A percentile compares a stretch with the other conserved stretches of the same genome.
Conservation (phyloP, 345 rosid genomes). For the Firmiana major region DNA sequence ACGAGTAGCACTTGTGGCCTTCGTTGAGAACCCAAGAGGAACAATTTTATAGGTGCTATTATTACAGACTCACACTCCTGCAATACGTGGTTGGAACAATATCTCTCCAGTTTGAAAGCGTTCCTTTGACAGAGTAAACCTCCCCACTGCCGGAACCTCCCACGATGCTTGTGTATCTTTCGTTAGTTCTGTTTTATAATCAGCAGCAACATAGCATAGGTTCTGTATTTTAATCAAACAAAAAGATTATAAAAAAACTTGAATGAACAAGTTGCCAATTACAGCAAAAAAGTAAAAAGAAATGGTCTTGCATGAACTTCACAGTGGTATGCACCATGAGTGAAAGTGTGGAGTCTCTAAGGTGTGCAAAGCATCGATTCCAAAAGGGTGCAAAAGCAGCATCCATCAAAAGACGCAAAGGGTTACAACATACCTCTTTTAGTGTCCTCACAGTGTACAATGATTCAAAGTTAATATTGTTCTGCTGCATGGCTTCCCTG, state of each 20-base stretch:
- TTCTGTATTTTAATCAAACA: slow-evolving; percentile 41
- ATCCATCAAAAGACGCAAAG: not conserved
- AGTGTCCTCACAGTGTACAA: slow-evolving; percentile 74
- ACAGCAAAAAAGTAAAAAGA: not conserved
- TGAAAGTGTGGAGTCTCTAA: not conserved
- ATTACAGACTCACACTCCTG: slow-evolving; percentile 68
- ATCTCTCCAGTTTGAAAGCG: slow-evolving; percentile 93
- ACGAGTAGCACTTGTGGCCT: not conserved
- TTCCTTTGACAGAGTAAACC: slow-evolving; percentile 73
- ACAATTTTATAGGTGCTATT: not conserved
- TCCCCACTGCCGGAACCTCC: slow-evolving; percentile 67
- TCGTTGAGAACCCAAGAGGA: not conserved
- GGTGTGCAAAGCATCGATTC: not conserved
- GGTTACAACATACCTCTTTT: slow-evolving; percentile 62
- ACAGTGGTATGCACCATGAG: not conserved
- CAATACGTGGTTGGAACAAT: slow-evolving; percentile 80
- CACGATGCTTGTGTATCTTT: slow-evolving; percentile 63
- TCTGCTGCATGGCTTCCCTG: slow-evolving; percentile 75
- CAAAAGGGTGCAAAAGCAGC: not conserved
- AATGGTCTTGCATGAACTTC: slow-evolving; percentile 4
- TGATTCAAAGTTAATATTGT: slow-evolving; percentile 60
- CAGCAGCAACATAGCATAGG: slow-evolving; percentile 86
- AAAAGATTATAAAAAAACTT: slow-evolving; percentile 19
- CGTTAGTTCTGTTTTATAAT: slow-evolving; percentile 61
- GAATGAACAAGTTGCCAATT: not conserved